A percentile compares a stretch with the other conserved stretches of the same genome.
These are phyloP conservation scores for Ogataea chonburiensis DNA, from an alignment of 805 yeast species.

Conservation along the genomic window DNA sequence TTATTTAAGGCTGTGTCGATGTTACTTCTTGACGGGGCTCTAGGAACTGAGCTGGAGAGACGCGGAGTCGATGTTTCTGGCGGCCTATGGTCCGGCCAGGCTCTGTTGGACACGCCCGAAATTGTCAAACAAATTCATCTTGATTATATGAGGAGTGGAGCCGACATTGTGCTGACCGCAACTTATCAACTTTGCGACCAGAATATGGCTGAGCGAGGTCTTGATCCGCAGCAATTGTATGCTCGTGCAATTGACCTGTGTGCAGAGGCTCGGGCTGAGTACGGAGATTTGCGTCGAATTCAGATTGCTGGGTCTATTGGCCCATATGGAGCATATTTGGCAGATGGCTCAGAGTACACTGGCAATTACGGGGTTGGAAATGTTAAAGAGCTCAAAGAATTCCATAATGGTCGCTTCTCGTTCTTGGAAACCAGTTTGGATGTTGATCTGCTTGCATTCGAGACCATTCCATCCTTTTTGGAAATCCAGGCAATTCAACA, in stretches of 20 bases:
- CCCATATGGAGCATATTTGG: conserved; percentile 70
- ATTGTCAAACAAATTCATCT: conserved; percentile 47
- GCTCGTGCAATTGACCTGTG: conserved; percentile 27
- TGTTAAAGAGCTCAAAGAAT: conserved; percentile 41
- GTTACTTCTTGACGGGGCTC: conserved; percentile 56
- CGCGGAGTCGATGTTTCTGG: conserved; percentile 44
- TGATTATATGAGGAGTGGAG: conserved; percentile 53
- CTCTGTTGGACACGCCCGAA: conserved; percentile 44
- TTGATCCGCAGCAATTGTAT: conserved; percentile 23
- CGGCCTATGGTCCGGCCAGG: conserved; percentile 62
- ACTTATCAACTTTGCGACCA: conserved; percentile 59
- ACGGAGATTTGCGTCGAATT: conserved; percentile 13
- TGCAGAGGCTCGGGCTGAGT: conserved; percentile 19
- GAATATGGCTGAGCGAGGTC: conserved; percentile 35
- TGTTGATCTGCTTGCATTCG: conserved; percentile 62
- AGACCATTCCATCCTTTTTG: conserved; percentile 63
- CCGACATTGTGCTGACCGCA: conserved; percentile 52
- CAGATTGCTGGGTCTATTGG: conserved; percentile 66
- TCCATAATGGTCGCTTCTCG: conserved; percentile 49
- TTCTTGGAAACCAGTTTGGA: conserved; percentile 38
- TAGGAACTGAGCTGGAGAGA: conserved; percentile 61
- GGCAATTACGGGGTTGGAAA: conserved; percentile 56
- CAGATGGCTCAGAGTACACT: conserved; percentile 70
- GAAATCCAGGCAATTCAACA: conserved; percentile 52
- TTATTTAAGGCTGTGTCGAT: conserved; percentile 4